phyloP scores from a whole-genome alignment of 2,329 filamentous ascomycete genomes.

The Monosporascus cannonballus region DNA sequence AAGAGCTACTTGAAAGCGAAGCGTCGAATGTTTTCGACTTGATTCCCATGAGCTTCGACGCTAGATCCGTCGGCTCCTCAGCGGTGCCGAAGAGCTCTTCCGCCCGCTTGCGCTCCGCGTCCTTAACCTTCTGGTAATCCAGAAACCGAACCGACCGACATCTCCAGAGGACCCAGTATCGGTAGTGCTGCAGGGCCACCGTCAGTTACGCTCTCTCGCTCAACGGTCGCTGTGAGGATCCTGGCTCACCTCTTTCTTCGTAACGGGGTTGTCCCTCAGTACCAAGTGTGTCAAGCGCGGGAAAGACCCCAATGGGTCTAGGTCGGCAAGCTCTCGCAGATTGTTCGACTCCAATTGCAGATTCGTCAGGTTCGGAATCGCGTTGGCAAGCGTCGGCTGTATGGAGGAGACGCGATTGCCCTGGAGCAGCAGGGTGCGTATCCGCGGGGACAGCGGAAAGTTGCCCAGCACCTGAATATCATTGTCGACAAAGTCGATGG shows the following conservation, averaged over 20 bases:
- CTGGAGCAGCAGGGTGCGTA: constrained; percentile 81
- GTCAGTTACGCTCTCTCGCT: constrained; percentile 6
- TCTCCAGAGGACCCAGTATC: constrained; percentile 84
- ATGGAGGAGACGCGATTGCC: constrained; percentile 83
- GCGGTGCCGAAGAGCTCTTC: constrained; percentile 76
- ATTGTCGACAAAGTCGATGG: constrained; percentile 98
- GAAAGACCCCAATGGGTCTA: constrained; percentile 72
- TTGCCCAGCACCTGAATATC: constrained; percentile 86
- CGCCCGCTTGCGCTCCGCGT: constrained; percentile 72
- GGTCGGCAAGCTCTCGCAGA: constrained; percentile 75
- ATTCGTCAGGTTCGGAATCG: constrained; percentile 75
- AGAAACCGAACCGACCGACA: constrained; percentile 82
- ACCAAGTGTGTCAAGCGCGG: constrained; percentile 70
- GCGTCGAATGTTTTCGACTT: constrained; percentile 73
- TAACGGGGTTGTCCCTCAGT: constrained; percentile 81
- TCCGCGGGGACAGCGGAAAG: constrained; percentile 84
- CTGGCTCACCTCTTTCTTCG: constrained; percentile 75
- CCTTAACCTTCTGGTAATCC: constrained; percentile 87
- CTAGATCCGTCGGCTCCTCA: constrained; percentile 73
- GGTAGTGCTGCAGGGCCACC: constrained; percentile 66
- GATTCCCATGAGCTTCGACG: constrained; percentile 75
- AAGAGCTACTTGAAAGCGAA: constrained; percentile 32
- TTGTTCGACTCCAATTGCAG: constrained; percentile 81
- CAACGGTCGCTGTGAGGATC: too few relatives aligned
- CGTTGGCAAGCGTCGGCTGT: constrained; percentile 66